phyloP scores from a whole-genome alignment of 805 yeast species.

The Candida palmyrensis region DNA sequence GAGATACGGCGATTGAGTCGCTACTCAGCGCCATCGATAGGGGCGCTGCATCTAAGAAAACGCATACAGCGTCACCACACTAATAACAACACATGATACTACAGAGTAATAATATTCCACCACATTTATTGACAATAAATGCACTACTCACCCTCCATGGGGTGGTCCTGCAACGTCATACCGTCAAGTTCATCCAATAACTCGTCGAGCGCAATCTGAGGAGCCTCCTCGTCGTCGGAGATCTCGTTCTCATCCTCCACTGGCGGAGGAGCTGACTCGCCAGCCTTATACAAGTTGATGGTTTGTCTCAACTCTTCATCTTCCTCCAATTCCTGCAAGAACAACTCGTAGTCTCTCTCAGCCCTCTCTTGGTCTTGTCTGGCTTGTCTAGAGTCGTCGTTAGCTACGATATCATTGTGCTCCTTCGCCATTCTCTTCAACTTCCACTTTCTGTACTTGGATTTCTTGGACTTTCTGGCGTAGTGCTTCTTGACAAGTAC shows the following conservation, averaged over 20 bases:
- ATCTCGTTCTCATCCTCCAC: conserved; percentile 43
- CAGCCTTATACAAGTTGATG: conserved; percentile 80
- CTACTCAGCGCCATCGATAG: too few species aligned
- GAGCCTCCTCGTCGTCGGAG: conserved; percentile 76
- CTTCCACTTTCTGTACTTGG: conserved; percentile 82
- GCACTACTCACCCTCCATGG: conserved; percentile 10
- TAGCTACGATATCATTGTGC: conserved; percentile 81
- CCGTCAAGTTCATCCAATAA: conserved; percentile 92
- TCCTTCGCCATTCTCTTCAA: conserved; percentile 97
- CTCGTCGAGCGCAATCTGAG: conserved; percentile 86
- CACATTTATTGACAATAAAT: too few species aligned
- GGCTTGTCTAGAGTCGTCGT: conserved; percentile 63
- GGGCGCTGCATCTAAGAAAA: too few species aligned
- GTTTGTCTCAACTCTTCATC: conserved; percentile 91
- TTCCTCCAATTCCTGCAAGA: conserved; percentile 96
- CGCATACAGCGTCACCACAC: too few species aligned
- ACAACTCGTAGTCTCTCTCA: conserved; percentile 89
- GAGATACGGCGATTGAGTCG: too few species aligned
- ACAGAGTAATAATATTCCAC: too few species aligned
- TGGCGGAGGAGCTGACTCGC: conserved; percentile 17
- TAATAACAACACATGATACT: too few species aligned
- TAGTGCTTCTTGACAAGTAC: conserved; percentile 85
- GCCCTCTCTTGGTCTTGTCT: conserved; percentile 88
- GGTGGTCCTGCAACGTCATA: conserved; percentile 69
- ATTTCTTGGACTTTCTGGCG: conserved; percentile 69